These are phyloP conservation scores for Chlamydomonas applanata DNA, from an alignment of 139 green algal species.

Conservation along the genomic window DNA sequence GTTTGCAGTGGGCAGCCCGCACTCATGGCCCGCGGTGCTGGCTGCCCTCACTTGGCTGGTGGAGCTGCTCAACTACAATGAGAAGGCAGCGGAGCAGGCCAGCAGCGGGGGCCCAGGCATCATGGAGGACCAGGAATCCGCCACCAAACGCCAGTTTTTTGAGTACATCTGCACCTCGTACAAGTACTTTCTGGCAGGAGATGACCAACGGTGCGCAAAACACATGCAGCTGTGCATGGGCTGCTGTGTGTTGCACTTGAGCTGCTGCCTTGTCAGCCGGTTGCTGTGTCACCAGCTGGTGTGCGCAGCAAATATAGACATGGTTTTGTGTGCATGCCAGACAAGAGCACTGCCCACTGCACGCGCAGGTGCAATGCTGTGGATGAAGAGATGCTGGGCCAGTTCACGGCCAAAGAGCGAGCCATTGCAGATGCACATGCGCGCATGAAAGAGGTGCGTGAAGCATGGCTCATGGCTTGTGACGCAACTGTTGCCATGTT, in stretches of 20 bases:
- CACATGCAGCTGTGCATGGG: not conserved
- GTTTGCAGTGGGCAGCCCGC: constrained; percentile 85
- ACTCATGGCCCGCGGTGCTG: constrained; percentile 90
- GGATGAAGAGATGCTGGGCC: constrained; percentile 57
- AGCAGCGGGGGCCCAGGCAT: not conserved
- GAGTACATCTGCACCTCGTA: constrained; percentile 56
- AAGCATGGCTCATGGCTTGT: not conserved
- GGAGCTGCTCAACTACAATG: constrained; percentile 88
- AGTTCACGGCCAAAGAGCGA: constrained; percentile 48
- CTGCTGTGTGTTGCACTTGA: not conserved
- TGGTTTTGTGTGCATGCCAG: too few relatives aligned
- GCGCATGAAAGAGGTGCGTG: constrained; percentile 9
- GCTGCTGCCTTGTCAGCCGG: too few relatives aligned
- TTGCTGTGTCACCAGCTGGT: too few relatives aligned
- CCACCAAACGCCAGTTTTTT: constrained; percentile 37
- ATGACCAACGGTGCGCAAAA: constrained; percentile 55
- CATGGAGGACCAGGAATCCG: constrained; percentile 18
- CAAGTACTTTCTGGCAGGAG: constrained; percentile 74
- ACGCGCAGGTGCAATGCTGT: constrained; percentile 38
- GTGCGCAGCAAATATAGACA: too few relatives aligned
- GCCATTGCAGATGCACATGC: constrained; percentile 16
- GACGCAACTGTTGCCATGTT: too few relatives aligned
- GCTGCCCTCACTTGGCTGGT: constrained; percentile 88
- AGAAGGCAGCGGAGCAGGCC: constrained; percentile 52
- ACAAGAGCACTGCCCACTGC: not conserved